Conservation (phyloP, 1,139 yeast genomes). For the Taphrina populina region DNA sequence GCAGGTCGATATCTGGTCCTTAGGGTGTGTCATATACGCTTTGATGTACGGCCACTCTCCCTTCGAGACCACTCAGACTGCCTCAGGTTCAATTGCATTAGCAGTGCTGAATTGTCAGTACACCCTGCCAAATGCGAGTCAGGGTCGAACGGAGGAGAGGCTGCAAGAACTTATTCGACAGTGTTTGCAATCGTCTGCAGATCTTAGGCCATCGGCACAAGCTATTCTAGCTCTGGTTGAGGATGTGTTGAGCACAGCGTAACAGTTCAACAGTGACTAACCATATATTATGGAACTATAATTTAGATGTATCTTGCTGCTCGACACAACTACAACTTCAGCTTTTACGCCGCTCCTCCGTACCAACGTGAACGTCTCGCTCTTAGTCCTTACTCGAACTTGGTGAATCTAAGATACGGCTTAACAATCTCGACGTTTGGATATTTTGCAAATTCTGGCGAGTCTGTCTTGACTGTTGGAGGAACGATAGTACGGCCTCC, state of each 20-base stretch:
- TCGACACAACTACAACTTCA: too few relatives aligned
- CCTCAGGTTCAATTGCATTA: slow-evolving; percentile 76
- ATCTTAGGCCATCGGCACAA: slow-evolving; percentile 61
- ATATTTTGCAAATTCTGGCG: slow-evolving; percentile 58
- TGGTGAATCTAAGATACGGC: slow-evolving; percentile 53
- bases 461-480: slow-evolving; percentile 70
- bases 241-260: too few relatives aligned
- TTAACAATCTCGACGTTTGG: slow-evolving; percentile 77
- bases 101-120: slow-evolving; percentile 75
- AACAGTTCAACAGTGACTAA: too few relatives aligned
- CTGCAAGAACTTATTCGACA: slow-evolving; percentile 56
- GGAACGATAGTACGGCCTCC: slow-evolving; percentile 90
- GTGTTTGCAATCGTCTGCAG: slow-evolving; percentile 64
- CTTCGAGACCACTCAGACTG: slow-evolving; percentile 71
- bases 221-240: slow-evolving; percentile 50
- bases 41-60: slow-evolving; percentile 79
- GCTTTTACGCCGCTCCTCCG: too few relatives aligned
- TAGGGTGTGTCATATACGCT: slow-evolving; percentile 80
- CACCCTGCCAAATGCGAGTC: slow-evolving; percentile 58
- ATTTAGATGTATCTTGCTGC: too few relatives aligned
- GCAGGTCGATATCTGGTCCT: slow-evolving; percentile 66
- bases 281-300: too few relatives aligned
- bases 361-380: too few relatives aligned
- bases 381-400: slow-evolving; percentile 5
- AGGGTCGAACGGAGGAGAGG: slow-evolving; percentile 52